These are phyloP conservation scores for Vinca minor DNA, from an alignment of 257 asterid genomes.

Conservation along the genomic window DNA sequence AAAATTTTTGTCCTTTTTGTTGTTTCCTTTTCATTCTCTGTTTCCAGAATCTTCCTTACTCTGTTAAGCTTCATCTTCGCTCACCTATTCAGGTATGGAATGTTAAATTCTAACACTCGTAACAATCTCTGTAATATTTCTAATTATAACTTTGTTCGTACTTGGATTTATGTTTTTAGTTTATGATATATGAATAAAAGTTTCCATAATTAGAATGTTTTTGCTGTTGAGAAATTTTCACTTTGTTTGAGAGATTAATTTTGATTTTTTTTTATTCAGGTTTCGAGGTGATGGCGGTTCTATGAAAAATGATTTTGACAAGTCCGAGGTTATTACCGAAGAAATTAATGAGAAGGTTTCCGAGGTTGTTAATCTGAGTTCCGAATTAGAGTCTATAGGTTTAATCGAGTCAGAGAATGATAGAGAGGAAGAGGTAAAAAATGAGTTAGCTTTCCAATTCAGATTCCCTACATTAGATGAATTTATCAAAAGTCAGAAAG, in stretches of 20 bases:
- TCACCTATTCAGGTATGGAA: constrained; percentile 53
- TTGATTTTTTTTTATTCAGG: constrained; percentile 24
- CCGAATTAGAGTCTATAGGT: constrained; percentile 11
- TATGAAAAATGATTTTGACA: constrained; percentile 6
- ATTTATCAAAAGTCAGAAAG: constrained; percentile 29
- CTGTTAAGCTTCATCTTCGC: constrained; percentile 35
- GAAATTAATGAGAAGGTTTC: constrained; percentile 6
- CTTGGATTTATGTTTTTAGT: no score
- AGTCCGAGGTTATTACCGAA: constrained; percentile 8
- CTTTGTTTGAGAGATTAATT: background rate
- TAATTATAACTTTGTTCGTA: no score
- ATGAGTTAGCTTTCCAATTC: constrained; percentile 38
- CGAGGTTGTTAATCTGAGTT: background rate
- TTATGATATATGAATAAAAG: no score
- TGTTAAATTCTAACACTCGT: no score
- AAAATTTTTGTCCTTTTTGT: constrained; percentile 26
- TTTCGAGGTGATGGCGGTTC: constrained; percentile 18
- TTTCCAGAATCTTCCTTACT: constrained; percentile 32
- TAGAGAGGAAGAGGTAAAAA: constrained; percentile 24
- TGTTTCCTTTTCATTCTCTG: constrained; percentile 22
- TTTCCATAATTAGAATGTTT: no score
- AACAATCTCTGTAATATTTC: no score
- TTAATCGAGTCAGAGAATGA: constrained; percentile 18
- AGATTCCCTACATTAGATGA: constrained; percentile 66
- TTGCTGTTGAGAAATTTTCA: background rate